Evolutionary conservation across 2,329 filamentous ascomycete species (phyloP).

Genomic region (Colletotrichum tofieldiae): DNA sequence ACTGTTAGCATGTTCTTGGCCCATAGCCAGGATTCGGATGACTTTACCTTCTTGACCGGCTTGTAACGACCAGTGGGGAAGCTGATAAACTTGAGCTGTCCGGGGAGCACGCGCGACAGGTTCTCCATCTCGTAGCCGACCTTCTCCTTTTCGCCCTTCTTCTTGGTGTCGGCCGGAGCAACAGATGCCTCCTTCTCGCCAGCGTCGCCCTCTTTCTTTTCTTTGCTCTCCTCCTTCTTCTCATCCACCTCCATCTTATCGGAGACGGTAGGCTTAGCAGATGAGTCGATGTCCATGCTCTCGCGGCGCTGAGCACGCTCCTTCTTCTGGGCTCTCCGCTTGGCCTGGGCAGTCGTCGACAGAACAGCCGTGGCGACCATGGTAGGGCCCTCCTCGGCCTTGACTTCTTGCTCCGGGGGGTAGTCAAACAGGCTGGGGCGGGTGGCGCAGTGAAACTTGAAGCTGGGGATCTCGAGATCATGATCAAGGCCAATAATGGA

Average conservation of each 20-base stretch:
- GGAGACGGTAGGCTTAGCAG: constrained; percentile 70
- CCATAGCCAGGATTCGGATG: neutral
- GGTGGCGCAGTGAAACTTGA: constrained; percentile 97
- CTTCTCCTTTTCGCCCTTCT: constrained; percentile 96
- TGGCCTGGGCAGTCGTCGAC: constrained; percentile 96
- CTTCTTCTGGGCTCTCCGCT: constrained; percentile 93
- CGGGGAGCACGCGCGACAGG: constrained; percentile 94
- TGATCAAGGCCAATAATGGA: constrained; percentile 95
- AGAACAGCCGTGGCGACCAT: constrained; percentile 96
- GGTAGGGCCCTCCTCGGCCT: constrained; percentile 92
- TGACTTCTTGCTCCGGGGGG: constrained; percentile 95
- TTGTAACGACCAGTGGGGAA: constrained; percentile 93
- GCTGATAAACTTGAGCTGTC: constrained; percentile 95
- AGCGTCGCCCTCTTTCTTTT: constrained; percentile 70
- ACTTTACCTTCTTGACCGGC: constrained; percentile 86
- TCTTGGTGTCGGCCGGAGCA: constrained; percentile 75
- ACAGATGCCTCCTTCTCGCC: constrained; percentile 69
- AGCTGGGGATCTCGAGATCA: constrained; percentile 91
- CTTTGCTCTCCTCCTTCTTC: constrained; percentile 72
- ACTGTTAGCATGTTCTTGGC: constrained; percentile 60
- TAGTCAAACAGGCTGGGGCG: constrained; percentile 98
- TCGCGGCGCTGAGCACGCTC: constrained; percentile 90
- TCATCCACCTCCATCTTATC: constrained; percentile 94
- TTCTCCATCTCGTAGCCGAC: constrained; percentile 96
- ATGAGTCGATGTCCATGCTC: constrained; percentile 94